Base-by-base conservation (phyloP, 495 filamentous ascomycete species). In the Sporormia fimetaria region DNA sequence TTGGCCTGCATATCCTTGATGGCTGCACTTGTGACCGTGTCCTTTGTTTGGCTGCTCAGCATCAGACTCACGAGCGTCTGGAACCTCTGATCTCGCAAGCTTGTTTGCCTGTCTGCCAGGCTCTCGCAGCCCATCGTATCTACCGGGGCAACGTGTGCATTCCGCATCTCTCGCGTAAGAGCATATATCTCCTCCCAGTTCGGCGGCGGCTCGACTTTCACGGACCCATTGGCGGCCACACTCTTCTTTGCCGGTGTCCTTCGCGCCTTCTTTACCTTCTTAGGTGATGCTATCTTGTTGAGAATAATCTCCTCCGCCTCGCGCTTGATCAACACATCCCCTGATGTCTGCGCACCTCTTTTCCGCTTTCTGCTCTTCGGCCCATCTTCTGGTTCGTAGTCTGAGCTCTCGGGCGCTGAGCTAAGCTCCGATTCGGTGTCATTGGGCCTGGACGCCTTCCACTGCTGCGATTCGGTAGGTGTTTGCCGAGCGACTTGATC, bases 61-160 rank as follows among this genome's bases (percentile, higher is more conserved):
- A 99, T 96, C 37, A 99, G 66, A 2, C 88, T 76, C 20, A 92
- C 73, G 20, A 99, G 70, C 3, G 85, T 96, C 44, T 99, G 90
- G 57, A 92, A 94, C 2, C 92, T 75, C 46, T 74, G 75, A 56
- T 88, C 83, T 6, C 56, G 58, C 23, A 77, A 67, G 15, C 64
- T 66, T 1, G 63, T 63, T 18, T 56, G 57, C 0, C 63, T 45
- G 25, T 71, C 63, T 0, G 79, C 83, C 1, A 95, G 69, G 10
- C 78, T 73, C 46, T 88, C 85, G 57, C 90, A 98, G 14, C 90
- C 90, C 90, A 98, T 95, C 0, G 92, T 95, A 63, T 98, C 90
- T 0, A 98, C 90, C 1, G 88, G 83, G 3, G 90, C 90, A 0
- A 71, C 67, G n/a, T 81, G 71, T 9, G 65, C 61, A 37, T 68